Percentiles rank a stretch among this genome's conserved stretches.
Evolutionary conservation across 2,329 filamentous ascomycete genomes (phyloP).

Genomic region (Penicillium sp.): DNA sequence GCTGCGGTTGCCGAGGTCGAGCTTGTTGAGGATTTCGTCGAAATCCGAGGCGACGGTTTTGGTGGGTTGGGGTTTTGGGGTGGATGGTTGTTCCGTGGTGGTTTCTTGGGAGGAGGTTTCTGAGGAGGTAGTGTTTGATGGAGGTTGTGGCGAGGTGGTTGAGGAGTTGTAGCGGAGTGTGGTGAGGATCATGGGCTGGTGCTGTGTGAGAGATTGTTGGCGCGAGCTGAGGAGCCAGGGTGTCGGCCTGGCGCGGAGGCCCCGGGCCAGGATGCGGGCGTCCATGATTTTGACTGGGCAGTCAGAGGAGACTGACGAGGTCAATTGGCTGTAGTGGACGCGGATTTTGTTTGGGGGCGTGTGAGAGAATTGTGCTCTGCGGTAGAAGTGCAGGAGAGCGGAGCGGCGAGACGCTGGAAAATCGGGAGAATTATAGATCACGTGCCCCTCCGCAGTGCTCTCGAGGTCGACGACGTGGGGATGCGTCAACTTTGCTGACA

Average conservation of each 20-base stretch:
- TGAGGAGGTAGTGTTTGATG: conserved; percentile 4
- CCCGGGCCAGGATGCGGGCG: conserved; percentile 32
- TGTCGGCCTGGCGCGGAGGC: conserved; percentile 36
- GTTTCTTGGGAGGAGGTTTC: conserved; percentile 3
- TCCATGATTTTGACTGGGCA: conserved; percentile 30
- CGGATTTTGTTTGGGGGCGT: background rate
- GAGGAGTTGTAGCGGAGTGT: conserved; percentile 29
- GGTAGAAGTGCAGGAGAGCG: conserved; percentile 5
- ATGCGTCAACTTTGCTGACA: background rate
- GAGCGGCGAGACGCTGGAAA: conserved; percentile 16
- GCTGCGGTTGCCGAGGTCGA: conserved; percentile 28
- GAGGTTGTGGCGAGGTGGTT: conserved; percentile 10
- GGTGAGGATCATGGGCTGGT: conserved; percentile 18
- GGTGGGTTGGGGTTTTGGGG: conserved; percentile 9
- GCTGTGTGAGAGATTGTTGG: conserved; percentile 9
- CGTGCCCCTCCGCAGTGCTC: conserved; percentile 15
- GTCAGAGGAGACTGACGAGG: background rate
- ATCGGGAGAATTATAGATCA: conserved; percentile 29
- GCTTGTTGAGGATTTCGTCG: conserved; percentile 36
- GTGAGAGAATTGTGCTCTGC: conserved; percentile 1
- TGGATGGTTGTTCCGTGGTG: conserved; percentile 8
- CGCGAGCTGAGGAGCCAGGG: conserved; percentile 27
- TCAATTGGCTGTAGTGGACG: conserved; percentile 3
- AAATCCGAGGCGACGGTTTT: conserved; percentile 26
- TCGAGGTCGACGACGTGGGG: conserved; percentile 1